Percentiles rank a stretch among this genome's conserved stretches.
Evolutionary conservation across 331 rosid species (phyloP).

Genomic region (Telfairia occidentalis): DNA sequence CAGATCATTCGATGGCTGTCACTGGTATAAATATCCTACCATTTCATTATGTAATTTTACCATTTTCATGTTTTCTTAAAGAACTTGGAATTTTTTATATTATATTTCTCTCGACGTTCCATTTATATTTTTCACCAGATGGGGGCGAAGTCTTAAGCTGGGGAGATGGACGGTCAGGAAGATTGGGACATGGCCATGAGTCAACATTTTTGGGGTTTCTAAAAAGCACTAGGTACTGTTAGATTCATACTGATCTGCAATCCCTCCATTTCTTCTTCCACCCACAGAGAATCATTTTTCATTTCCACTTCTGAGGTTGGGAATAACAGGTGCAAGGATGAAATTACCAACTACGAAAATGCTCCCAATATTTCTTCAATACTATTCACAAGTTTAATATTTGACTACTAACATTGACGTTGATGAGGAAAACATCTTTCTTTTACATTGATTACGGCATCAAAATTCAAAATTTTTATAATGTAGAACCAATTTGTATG

Average conservation of each 20-base stretch:
- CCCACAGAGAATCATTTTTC: background rate
- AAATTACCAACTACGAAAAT: background rate
- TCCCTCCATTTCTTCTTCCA: background rate
- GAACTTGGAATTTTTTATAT: background rate
- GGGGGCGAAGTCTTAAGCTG: conserved; percentile 78
- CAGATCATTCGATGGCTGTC: conserved; percentile 76
- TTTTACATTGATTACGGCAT: too few relatives aligned
- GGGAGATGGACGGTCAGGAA: conserved; percentile 83
- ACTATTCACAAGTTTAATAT: too few relatives aligned
- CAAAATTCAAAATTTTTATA: too few relatives aligned
- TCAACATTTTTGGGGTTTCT: conserved; percentile 56
- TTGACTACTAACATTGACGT: too few relatives aligned
- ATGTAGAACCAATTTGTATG: too few relatives aligned
- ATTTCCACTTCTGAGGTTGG: background rate
- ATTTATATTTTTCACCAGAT: conserved; percentile 35
- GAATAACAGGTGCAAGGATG: background rate
- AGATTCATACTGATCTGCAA: background rate
- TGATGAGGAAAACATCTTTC: too few relatives aligned
- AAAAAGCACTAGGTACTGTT: conserved; percentile 47
- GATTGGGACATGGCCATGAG: conserved; percentile 82
- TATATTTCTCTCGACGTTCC: background rate
- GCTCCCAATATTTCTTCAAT: too few relatives aligned
- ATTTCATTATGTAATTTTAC: background rate
- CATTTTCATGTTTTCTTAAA: conserved; percentile 1
- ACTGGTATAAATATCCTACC: conserved; percentile 37